Evolutionary conservation across 495 filamentous ascomycete species (phyloP).

Genomic region (Trichoderma asperelloides): DNA sequence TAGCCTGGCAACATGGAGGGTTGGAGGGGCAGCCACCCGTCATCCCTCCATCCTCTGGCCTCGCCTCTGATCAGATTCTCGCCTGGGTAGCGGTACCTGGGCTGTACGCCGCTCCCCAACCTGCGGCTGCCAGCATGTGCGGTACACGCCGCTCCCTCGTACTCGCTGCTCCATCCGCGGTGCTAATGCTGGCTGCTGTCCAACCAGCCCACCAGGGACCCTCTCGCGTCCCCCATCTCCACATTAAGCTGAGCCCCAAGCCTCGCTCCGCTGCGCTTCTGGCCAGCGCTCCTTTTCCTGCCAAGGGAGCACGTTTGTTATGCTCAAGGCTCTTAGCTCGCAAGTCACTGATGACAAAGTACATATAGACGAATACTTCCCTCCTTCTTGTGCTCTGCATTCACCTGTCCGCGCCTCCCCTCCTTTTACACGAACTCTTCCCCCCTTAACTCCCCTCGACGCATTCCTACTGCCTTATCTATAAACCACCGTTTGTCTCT

Average conservation of each 20-base stretch:
- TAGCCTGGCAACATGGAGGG: not conserved
- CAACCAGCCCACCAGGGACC: not conserved
- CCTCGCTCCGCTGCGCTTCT: conserved; percentile 6
- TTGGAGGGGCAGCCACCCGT: not conserved
- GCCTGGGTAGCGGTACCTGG: not conserved
- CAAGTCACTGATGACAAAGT: not conserved
- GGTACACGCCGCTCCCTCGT: not conserved
- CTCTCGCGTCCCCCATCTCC: not conserved
- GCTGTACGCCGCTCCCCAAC: not conserved
- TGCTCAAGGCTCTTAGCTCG: not conserved
- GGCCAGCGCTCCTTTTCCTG: conserved; percentile 8
- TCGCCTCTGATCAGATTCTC: not conserved
- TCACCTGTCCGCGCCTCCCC: conserved; percentile 4
- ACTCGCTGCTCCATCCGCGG: not conserved
- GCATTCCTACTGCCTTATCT: not conserved
- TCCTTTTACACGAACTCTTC: not conserved
- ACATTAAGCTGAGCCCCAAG: conserved; percentile 8
- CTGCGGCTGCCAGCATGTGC: not conserved
- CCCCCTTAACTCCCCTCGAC: not conserved
- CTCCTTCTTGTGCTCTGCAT: not conserved
- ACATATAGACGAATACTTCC: conserved; percentile 1
- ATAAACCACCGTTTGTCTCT: not conserved
- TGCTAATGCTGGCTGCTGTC: no score
- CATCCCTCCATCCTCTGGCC: not conserved
- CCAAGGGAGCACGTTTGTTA: not conserved